Percentiles rank a stretch among this genome's conserved stretches.
phyloP scores from a whole-genome alignment of 2,329 filamentous ascomycete species.

The Pestalotiopsis sp. region DNA sequence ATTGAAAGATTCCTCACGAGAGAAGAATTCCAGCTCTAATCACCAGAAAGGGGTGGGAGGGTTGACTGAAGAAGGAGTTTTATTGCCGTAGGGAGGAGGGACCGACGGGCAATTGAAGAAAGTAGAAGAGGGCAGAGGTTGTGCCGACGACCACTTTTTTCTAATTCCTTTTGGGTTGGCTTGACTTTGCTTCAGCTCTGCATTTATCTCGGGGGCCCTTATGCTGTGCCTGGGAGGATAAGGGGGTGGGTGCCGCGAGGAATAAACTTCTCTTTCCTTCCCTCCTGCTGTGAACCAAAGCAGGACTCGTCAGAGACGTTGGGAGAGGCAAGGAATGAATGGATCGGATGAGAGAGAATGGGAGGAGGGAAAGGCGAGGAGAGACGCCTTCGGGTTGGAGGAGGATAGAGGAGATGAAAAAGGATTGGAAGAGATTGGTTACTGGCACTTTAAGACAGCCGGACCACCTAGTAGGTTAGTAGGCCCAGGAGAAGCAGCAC shows the following conservation, averaged over 20 bases:
- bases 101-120: conserved; percentile 24
- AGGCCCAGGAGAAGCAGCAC: conserved; percentile 9
- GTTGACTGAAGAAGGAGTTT: neutral
- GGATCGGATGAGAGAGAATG: conserved; percentile 45
- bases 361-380: conserved; percentile 34
- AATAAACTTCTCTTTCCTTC: conserved; percentile 31
- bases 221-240: conserved; percentile 9
- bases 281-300: conserved; percentile 35
- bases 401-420: conserved; percentile 55
- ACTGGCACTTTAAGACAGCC: conserved; percentile 46
- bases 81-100: neutral
- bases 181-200: conserved; percentile 23
- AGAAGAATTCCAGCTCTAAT: conserved; percentile 32
- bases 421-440: conserved; percentile 56
- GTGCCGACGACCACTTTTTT: conserved; percentile 12
- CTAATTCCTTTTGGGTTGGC: neutral
- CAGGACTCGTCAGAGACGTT: conserved; percentile 41
- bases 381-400: conserved; percentile 51
- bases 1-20: conserved; percentile 29
- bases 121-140: conserved; percentile 14
- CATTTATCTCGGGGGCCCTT: conserved; percentile 22
- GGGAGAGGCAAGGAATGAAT: conserved; percentile 54
- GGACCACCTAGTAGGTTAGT: conserved; percentile 6
- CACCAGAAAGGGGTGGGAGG: conserved; percentile 13
- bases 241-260: conserved; percentile 9